phyloP scores from a whole-genome alignment of 192 early-diverging fungal species.

The Coemansia sp. region DNA sequence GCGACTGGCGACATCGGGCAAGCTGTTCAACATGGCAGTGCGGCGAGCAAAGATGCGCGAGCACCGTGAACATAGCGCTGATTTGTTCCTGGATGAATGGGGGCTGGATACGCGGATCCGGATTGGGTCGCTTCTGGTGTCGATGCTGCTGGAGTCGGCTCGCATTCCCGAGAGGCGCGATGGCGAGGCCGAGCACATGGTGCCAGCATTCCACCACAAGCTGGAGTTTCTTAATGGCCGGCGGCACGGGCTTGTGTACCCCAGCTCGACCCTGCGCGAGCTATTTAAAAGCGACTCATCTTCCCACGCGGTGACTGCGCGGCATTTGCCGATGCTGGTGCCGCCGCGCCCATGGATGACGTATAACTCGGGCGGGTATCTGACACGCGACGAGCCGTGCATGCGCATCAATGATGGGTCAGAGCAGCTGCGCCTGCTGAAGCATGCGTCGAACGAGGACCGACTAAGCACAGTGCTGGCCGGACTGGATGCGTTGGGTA shows the following conservation, averaged over 20 bases:
- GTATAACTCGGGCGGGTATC: conserved; percentile 80
- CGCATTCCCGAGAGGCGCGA: conserved; percentile 63
- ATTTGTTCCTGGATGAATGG: conserved; percentile 51
- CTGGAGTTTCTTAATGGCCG: conserved; percentile 62
- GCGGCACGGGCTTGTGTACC: conserved; percentile 68
- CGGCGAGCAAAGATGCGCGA: conserved; percentile 65
- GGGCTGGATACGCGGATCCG: conserved; percentile 56
- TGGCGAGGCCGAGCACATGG: conserved; percentile 57
- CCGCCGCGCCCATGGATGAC: conserved; percentile 88
- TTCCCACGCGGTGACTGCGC: conserved; percentile 61
- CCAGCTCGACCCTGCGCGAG: conserved; percentile 67
- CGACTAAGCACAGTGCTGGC: conserved; percentile 66
- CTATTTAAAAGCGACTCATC: conserved; percentile 61
- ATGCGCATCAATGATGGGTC: conserved; percentile 71
- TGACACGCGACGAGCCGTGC: conserved; percentile 65
- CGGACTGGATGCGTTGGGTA: conserved; percentile 84
- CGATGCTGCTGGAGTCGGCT: conserved; percentile 67
- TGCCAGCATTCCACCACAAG: conserved; percentile 78
- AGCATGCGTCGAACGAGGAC: conserved; percentile 72
- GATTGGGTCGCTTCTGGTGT: conserved; percentile 59
- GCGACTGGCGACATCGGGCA: conserved; percentile 69
- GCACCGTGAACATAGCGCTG: conserved; percentile 47
- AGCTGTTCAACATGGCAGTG: conserved; percentile 77
- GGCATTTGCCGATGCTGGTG: conserved; percentile 91
- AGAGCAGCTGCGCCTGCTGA: conserved; percentile 77